A percentile compares a stretch with the other conserved stretches of the same genome.
Conservation (phyloP, 345 rosid species). For the Aegle marmelos region DNA sequence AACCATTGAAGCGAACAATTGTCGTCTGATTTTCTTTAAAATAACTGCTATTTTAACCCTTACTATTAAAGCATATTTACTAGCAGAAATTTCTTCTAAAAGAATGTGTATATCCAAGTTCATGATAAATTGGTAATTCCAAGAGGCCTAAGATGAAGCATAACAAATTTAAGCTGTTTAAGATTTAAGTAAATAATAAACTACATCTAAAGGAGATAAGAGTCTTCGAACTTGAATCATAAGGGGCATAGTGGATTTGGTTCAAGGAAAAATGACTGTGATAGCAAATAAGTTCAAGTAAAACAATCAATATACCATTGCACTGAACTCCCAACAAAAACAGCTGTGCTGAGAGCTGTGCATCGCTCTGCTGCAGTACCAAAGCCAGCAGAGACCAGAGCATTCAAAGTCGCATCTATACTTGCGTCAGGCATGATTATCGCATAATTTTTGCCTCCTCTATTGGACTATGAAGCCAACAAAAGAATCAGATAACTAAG, state of each 20-base stretch:
- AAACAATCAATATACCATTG: conserved; percentile 13
- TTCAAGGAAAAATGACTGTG: neutral
- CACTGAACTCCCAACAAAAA: conserved; percentile 17
- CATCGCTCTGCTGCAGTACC: conserved; percentile 16
- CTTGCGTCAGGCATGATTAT: conserved; percentile 28
- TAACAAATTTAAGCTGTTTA: neutral
- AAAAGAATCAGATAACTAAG: neutral
- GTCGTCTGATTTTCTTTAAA: neutral
- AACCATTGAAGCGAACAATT: neutral
- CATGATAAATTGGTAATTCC: neutral
- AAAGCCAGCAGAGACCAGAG: conserved; percentile 25
- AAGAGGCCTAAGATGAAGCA: neutral
- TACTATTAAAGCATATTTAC: neutral
- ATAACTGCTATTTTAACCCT: neutral
- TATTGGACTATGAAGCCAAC: conserved; percentile 16
- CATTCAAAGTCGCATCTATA: conserved; percentile 19
- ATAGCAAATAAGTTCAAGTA: neutral
- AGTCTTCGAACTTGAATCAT: neutral
- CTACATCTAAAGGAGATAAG: neutral
- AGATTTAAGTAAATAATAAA: neutral
- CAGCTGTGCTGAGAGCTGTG: conserved; percentile 15
- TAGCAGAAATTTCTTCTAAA: neutral
- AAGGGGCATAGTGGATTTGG: neutral
- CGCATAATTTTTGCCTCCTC: conserved; percentile 22
- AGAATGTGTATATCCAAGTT: neutral